Evolutionary conservation across 345 rosid genomes (phyloP), one percentile per base, ranked within the genome.

Genomic region (Hibiscus syriacus): DNA sequence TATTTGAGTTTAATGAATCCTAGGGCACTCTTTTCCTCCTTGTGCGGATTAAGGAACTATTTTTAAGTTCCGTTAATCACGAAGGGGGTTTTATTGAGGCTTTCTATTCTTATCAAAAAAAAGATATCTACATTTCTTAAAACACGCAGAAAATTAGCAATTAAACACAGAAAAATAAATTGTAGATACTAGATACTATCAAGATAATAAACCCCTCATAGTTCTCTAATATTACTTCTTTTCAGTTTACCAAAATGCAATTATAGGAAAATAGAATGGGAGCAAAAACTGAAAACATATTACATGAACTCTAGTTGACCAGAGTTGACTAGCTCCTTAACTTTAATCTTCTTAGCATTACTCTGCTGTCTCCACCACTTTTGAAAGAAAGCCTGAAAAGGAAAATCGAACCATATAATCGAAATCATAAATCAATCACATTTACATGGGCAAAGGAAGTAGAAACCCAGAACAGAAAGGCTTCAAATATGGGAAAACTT

Each of bases 361-460:
- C 92, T 90, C 80, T 90, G 98, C 79, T 92, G 98, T 57, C 97
- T 88, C 98, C 98, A 92, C 97, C 98, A 92, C 80, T 97, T 80
- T 79, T 90, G 82, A 69, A 92, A 90, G 58, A 92, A 92, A 6
- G 98, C 98, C 98, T 92, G 46, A 64, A 54, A 71, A 0, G 36
- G 23, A 25, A 6, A 22, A 7, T 39, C 34, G 26, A 23, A 39
- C 14, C 3, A 25, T 12, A 22, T 22, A 77, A 19, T 30, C 69
- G 3, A 59, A 30, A 75, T 30, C 56, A 3, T 12, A 25, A 16
- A 26, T 19, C 55, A 69, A 22, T 66, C 38, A 25, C 57, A 67
- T 52, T 20, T 39, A 14, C 11, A 34, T 26, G n/a, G 17, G 26
- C 11, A 49, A 52, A 56, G n/a, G 1, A 54, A 62, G 12, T 22